Base-by-base conservation (phyloP, 495 filamentous ascomycete species). In the Neurospora tetrasperma region DNA sequence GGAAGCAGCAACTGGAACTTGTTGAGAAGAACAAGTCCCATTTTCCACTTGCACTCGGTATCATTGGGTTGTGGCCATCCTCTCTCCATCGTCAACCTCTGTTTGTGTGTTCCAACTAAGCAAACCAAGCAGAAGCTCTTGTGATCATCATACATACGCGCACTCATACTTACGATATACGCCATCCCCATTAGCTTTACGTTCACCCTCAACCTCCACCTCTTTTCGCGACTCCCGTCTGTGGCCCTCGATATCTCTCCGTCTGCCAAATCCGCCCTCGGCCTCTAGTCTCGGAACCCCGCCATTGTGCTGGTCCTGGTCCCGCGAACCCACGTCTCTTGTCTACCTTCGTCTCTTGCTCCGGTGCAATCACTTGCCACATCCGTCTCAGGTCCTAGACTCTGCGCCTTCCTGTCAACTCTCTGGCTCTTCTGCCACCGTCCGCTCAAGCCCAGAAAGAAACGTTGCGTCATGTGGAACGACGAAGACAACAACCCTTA, bases 401-500 rank as follows among this genome's bases (percentile, higher is more conserved):
- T 35, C 54, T 66, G 54, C 54, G 54, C 54, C 54, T 27, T 35
- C 27, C 54, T 66, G 54, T 66, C 54, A 66, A 35, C 54, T 66
- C 54, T 66, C 54, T 66, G 54, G 35, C 27, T 66, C 54, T 66
- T 1, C 54, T 66, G 54, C 54, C 27, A 66, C 54, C 27, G 54
- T 66, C 54, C 54, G 27, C 54, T 66, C 54, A 66, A 66, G 54
- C 8, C 27, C 54, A 66, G 54, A 38, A 66, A 38, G 54, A 35
- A 31, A 66, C 43, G 71, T 48, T 41, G 73, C 78, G 81, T 74
- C 71, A 86, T 86, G 91, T 93, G 91, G 94, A 94, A 97, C 86
- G 94, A 96, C 85, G 94, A 97, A 82, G 87, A 88, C 71, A 97
- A 97, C 82, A 97, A 97, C 77, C 94, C 94, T 11, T 97, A 97